Evolutionary conservation across 176 grass and related monocot species (phyloP), one percentile per base, ranked within the genome.

Genomic region (Avena atlantica): DNA sequence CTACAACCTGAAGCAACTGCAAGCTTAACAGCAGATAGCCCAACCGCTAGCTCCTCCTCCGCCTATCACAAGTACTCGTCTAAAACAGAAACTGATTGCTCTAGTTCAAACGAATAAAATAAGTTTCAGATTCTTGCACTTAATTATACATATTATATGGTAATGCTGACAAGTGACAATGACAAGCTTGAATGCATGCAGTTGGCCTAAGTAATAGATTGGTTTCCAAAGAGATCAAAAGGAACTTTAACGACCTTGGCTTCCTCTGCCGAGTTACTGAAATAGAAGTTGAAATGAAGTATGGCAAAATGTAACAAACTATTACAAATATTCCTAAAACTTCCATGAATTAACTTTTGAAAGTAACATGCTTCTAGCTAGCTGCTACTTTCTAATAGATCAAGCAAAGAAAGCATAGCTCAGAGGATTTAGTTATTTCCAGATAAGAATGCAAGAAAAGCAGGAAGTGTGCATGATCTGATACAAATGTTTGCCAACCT

Each of bases 331-430:
- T 70, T 8, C 21, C 20, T 24, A 83, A 13, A 62, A 58, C 14
- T 44, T 85, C 42, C 4, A 61, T 21, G 12, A 59, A 61, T 1
- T 72, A 78, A 75, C 44, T 73, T 82, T 78, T 83, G 10, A 21
- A 21, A 64, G 60, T 77, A 44, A 6, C 40, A 69, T 76, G 8
- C 8, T 86, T 53, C 21, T 73, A 14, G 24, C 4, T 57, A 27
- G 73, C 2, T 2, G 2, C 29, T 53, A 27, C 27, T 27, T 27
- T 27, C 27, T 27, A 27, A 27, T 27, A 27, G 27, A 27, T 27
- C 27, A 27, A 27, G 27, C 27, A 27, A 27, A 27, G 27, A 27
- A 27, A 27, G 27, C 27, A 27, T 27, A 27, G 40, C 40, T 42
- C 40, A 42, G 6, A 42, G 40, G 6, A 42, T 42, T 42, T 42